Percentiles rank a stretch among this genome's conserved stretches.
These are phyloP conservation scores for Hortaea werneckii DNA, from an alignment of 2,329 filamentous ascomycete species.

Conservation along the genomic window DNA sequence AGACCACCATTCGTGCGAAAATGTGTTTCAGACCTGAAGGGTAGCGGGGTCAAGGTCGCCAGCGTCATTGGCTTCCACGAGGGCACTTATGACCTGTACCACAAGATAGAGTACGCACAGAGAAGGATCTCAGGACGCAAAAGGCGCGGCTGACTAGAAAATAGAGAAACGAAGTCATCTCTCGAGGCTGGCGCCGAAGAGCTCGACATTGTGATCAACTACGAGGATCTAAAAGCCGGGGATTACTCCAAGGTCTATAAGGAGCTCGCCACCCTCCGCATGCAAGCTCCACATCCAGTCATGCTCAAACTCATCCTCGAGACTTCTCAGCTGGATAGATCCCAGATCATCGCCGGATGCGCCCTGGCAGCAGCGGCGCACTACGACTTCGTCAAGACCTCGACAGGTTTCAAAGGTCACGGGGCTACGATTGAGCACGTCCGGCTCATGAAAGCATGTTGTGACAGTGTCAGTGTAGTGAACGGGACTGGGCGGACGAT, in stretches of 20 bases:
- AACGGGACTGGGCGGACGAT: conserved; percentile 23
- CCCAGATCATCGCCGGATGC: conserved; percentile 45
- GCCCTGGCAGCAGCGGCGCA: conserved; percentile 43
- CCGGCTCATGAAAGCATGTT: conserved; percentile 42
- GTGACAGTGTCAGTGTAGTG: conserved; percentile 30
- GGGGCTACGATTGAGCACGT: conserved; percentile 46
- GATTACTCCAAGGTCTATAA: conserved; percentile 41
- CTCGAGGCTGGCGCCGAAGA: conserved; percentile 43
- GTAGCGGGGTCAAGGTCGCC: conserved; percentile 41
- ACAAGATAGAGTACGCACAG: conserved; percentile 33
- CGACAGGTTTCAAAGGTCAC: conserved; percentile 47
- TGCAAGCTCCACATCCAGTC: conserved; percentile 31
- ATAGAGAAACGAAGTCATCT: conserved; percentile 39
- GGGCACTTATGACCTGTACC: conserved; percentile 42
- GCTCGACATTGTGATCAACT: conserved; percentile 51
- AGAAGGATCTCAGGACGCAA: neutral
- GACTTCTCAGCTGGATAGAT: conserved; percentile 40
- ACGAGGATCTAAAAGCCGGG: conserved; percentile 31
- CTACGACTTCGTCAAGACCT: conserved; percentile 52
- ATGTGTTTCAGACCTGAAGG: conserved; percentile 39
- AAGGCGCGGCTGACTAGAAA: neutral
- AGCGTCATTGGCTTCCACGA: conserved; percentile 53
- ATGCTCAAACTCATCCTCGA: conserved; percentile 50
- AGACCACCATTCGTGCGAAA: conserved; percentile 43
- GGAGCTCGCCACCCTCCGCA: conserved; percentile 44